Evolutionary conservation across 2,329 filamentous ascomycete species (phyloP).

Genomic region (Scopulariopsis brevicaulis): DNA sequence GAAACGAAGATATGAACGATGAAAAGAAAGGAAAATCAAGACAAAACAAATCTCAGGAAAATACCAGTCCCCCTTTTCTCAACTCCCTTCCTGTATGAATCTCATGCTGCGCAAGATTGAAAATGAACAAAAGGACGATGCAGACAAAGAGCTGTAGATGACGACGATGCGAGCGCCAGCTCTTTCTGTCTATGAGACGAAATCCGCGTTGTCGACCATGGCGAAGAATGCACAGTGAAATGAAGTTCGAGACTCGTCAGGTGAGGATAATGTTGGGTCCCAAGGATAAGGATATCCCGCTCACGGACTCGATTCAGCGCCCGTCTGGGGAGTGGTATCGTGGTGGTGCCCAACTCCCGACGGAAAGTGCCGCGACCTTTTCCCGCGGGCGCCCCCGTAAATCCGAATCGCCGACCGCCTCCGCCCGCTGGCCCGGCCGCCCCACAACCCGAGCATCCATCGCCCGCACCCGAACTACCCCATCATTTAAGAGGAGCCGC

Average conservation of each 20-base stretch:
- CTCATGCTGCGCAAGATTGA: not conserved
- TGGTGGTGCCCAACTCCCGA: not conserved
- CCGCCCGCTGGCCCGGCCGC: not conserved
- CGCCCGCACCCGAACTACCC: not conserved
- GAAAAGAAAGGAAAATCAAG: not conserved
- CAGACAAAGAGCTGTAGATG: not conserved
- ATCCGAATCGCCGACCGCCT: slow-evolving; percentile 3
- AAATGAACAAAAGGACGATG: not conserved
- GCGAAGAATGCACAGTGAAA: not conserved
- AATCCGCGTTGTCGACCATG: not conserved
- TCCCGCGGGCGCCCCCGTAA: not conserved
- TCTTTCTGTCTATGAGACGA: not conserved
- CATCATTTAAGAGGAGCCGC: not conserved
- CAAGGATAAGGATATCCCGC: too few relatives aligned
- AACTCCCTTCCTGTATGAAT: slow-evolving; percentile 3
- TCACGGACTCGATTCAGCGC: too few relatives aligned
- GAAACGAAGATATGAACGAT: not conserved
- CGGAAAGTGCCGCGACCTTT: not conserved
- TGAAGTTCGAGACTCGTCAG: not conserved
- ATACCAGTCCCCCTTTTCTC: not conserved
- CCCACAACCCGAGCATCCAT: not conserved
- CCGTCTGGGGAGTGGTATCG: too few relatives aligned
- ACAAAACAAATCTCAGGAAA: not conserved
- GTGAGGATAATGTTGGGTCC: not conserved
- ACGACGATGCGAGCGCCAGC: not conserved